phyloP scores from a whole-genome alignment of 2,329 filamentous ascomycete species.

The Mycosphaerella arachidis region DNA sequence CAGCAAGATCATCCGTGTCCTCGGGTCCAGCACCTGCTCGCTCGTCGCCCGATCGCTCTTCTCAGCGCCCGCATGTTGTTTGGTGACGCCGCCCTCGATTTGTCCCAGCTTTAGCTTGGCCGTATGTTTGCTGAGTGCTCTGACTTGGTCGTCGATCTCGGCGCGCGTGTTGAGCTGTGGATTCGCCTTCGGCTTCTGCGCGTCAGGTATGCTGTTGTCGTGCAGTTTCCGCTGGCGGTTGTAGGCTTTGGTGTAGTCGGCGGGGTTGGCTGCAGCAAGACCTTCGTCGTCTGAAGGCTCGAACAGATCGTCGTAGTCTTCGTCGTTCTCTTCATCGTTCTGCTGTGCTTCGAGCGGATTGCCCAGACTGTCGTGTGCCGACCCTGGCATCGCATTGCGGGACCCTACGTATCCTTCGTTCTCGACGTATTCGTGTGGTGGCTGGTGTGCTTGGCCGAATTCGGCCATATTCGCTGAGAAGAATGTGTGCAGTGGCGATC shows the following conservation, averaged over 20 bases:
- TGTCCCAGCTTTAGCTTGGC: conserved; percentile 77
- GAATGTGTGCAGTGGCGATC: not conserved
- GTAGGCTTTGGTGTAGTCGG: conserved; percentile 79
- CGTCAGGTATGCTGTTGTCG: conserved; percentile 46
- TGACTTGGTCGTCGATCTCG: conserved; percentile 81
- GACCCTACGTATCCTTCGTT: conserved; percentile 31
- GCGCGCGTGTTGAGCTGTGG: conserved; percentile 74
- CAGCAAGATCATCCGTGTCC: conserved; percentile 90
- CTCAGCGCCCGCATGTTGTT: conserved; percentile 50
- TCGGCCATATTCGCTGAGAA: conserved; percentile 12
- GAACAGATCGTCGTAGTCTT: conserved; percentile 52
- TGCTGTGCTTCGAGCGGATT: conserved; percentile 1
- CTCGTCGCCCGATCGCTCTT: conserved; percentile 87
- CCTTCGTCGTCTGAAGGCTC: conserved; percentile 52
- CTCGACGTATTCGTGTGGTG: conserved; percentile 30
- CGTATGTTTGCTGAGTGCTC: conserved; percentile 77
- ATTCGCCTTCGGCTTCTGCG: conserved; percentile 65
- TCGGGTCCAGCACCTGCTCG: conserved; percentile 89
- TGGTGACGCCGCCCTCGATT: conserved; percentile 49
- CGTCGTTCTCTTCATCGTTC: conserved; percentile 33
- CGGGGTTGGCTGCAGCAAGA: conserved; percentile 52
- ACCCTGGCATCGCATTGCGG: conserved; percentile 25
- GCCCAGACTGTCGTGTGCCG: conserved; percentile 19
- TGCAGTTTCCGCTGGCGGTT: conserved; percentile 74
- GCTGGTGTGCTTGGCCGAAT: conserved; percentile 14